Percentiles rank a stretch among this genome's conserved stretches.
phyloP scores from a whole-genome alignment of 768 basidiomycete genomes.

The Suillus cothurnatus region DNA sequence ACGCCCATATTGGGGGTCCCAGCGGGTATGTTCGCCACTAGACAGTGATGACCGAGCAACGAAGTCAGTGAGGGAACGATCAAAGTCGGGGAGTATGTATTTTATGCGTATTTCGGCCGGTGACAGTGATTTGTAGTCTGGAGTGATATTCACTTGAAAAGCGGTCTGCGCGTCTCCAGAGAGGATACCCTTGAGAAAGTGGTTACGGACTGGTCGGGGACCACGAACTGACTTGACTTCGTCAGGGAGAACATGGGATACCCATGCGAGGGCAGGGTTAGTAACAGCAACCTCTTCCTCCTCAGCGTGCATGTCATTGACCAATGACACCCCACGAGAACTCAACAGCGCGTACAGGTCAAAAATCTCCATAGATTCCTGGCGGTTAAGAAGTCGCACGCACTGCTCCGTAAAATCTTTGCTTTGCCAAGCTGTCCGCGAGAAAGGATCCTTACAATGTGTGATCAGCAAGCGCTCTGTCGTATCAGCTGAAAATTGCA shows the following conservation, averaged over 20 bases:
- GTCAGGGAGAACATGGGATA: background rate
- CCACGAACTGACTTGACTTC: constrained; percentile 7
- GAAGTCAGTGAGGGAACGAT: constrained; percentile 23
- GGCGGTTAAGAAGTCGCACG: constrained; percentile 30
- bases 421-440: constrained; percentile 25
- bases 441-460: constrained; percentile 32
- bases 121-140: constrained; percentile 18
- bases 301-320: background rate
- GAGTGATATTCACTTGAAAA: constrained; percentile 26
- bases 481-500: constrained; percentile 38
- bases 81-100: constrained; percentile 30
- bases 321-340: background rate
- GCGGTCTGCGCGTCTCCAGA: constrained; percentile 3
- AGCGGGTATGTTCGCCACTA: background rate
- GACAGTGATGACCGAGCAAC: background rate
- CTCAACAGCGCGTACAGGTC: constrained; percentile 12
- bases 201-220: background rate
- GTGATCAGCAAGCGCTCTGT: constrained; percentile 37
- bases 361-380: constrained; percentile 32
- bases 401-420: constrained; percentile 37
- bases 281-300: background rate
- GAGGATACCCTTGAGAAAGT: background rate
- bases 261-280: background rate
- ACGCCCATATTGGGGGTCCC: background rate
- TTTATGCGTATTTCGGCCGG: constrained; percentile 21